Base-by-base conservation (phyloP, 805 yeast genomes). In the Hanseniaspora nectarophila region DNA sequence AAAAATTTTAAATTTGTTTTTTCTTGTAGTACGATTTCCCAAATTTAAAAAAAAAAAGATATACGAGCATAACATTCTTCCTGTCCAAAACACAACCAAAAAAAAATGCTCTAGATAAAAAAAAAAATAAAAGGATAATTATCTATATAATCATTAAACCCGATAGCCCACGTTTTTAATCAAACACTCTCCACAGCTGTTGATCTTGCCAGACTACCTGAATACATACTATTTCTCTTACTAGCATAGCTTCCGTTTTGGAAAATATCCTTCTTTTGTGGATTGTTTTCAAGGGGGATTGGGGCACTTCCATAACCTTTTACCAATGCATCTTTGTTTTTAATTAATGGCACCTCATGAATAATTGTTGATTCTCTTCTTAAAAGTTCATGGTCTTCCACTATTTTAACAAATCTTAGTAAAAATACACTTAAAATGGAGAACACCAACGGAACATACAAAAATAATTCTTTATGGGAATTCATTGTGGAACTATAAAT, bases 401-500 rank as follows among this genome's bases (percentile, higher is more conserved):
- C 59, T 8, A 58, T 54, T 12, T 54, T 56, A 18, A 66, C 57
- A 37, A 59, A 55, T 16, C 51, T 53, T 5, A 63, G 53, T 5
- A 58, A 34, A 2, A 58, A n/a, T 7, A 57, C 21, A 2, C 65
- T 60, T 2, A 56, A 12, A 1, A 54, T 15, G 5, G 61, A 55
- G 13, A 57, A 56, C 0, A 51, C 18, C 6, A 63, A 37, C 1
- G 68, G 67, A 1, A 68, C 39, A 42, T 57, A 57, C 43, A 76
- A 61, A 13, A 72, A 71, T 9, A 66, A 35, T 42, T 61, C 63
- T 1, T 80, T 76, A 8, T 61, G 56, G n/a, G 53, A 53, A 1
- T 65, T 56, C 10, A 75, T 66, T 0, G 77, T 72, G 1, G 58
- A 48, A 0, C 75, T 70, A 56, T 82, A 83, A 23, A 81, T 47